Base-by-base conservation (phyloP, 345 rosid genomes). In the Toxicodendron radicans region DNA sequence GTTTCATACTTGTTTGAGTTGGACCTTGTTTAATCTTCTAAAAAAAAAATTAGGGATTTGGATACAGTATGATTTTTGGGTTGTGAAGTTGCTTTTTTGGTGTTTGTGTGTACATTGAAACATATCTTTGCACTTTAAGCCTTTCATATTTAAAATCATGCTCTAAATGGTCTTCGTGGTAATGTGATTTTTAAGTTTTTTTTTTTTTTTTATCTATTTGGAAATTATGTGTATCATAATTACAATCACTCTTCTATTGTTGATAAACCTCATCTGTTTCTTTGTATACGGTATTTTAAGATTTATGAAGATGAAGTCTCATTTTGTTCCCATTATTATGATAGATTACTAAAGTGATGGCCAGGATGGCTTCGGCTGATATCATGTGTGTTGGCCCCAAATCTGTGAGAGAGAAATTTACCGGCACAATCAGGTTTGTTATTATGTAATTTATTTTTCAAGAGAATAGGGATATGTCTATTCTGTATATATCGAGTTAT, bases 321-420 rank as follows among this genome's bases (percentile, higher is more conserved):
- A 66, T 66, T 18, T 57, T 70, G 7, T 45, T 61, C 45, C 52
- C 62, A 1, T 70, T 58, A 57, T 70, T 77, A 49, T 64, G 52
- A 65, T 77, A 94, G 94, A 87, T 95, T 61, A 91, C 99, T 9
- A 95, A 90, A 86, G 97, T 95, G 73, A 88, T 87, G 88, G 82
- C 92, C n/a, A 85, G 81, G 51, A 84, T 81, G 87, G 95, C 95
- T 59, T 76, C 97, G 14, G 92, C 84, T 70, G 93, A 92, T 84
- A 91, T 95, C 73, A 79, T 91, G 85, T 95, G 99, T 75, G 92
- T 95, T 77, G 97, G 92, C 64, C 41, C 92, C 35, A 95, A 90
- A 80, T 83, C 97, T 0, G 91, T 95, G 23, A 64, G 78, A 76
- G 99, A 95, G 77, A 92, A 95, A 70, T 92, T 95, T 74, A 77